Evolutionary conservation across 73 alveolate genomes (phyloP).

Genomic region (Vitrella brassicaformis): DNA sequence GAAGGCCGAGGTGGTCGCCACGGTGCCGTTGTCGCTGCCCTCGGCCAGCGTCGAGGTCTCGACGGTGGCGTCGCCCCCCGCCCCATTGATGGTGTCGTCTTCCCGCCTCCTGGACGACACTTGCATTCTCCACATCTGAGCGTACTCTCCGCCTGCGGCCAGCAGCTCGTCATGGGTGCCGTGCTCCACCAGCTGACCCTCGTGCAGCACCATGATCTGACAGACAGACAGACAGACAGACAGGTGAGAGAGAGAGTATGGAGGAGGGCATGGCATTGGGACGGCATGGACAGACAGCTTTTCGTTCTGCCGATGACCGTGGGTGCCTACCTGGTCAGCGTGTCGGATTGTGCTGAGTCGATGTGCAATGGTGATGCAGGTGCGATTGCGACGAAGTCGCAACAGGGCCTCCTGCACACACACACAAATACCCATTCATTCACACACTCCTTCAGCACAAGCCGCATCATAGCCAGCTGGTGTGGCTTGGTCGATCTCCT

Average conservation of each 20-base stretch:
- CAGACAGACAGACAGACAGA: too few relatives aligned
- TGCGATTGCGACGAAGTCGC: background rate
- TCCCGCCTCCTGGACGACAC: background rate
- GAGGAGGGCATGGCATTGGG: too few relatives aligned
- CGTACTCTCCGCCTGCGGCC: background rate
- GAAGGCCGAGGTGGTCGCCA: too few relatives aligned
- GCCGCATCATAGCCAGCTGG: slow-evolving; percentile 14
- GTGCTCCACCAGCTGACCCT: slow-evolving; percentile 62
- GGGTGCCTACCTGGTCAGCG: too few relatives aligned
- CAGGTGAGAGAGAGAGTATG: too few relatives aligned
- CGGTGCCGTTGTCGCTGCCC: too few relatives aligned
- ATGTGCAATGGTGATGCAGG: slow-evolving; percentile 52
- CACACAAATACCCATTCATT: background rate
- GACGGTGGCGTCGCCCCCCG: background rate
- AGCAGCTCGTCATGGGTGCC: slow-evolving; percentile 63
- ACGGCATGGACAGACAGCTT: too few relatives aligned
- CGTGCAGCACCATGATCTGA: slow-evolving; percentile 70
- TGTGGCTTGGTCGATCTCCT: slow-evolving; percentile 7
- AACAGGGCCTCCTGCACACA: background rate
- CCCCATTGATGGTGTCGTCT: background rate
- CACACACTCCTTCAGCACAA: background rate
- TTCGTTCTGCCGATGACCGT: too few relatives aligned
- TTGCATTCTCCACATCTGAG: background rate
- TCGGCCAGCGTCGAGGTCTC: background rate
- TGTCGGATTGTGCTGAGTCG: slow-evolving; percentile 73